Conservation (phyloP, 371 early-diverging fungal species). For the Lichtheimia ornata region DNA sequence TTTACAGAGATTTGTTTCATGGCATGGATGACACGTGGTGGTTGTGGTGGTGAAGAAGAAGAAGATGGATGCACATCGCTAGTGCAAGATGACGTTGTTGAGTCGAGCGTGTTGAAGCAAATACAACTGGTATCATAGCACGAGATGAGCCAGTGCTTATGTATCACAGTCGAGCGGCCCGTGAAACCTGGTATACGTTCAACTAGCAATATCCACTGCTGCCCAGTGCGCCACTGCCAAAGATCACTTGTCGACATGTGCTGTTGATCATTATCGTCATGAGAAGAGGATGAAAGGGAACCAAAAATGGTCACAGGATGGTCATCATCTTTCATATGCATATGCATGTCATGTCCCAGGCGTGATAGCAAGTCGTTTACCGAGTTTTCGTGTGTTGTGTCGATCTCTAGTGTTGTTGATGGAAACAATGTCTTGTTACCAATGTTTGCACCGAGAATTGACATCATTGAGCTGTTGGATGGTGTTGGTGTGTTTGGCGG, state of each 20-base stretch:
- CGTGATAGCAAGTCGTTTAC: no score
- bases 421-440: not conserved
- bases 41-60: no score
- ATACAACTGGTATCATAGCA: slow-evolving; percentile 22
- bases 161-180: slow-evolving; percentile 21
- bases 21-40: no score
- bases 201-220: not conserved
- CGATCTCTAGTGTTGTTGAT: not conserved
- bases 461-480: not conserved
- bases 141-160: slow-evolving; percentile 23
- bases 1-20: no score
- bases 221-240: not conserved
- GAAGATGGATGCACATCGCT: no score
- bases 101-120: not conserved
- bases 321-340: no score
- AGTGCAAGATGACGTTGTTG: no score
- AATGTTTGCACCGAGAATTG: not conserved
- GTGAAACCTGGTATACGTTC: slow-evolving; percentile 5
- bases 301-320: not conserved
- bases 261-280: no score
- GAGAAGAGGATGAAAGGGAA: not conserved
- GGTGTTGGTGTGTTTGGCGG: no score
- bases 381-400: not conserved
- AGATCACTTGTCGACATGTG: not conserved
- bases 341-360: no score